Evolutionary conservation across 352 stramenopile species (phyloP).

Genomic region (Phytophthora idaei): DNA sequence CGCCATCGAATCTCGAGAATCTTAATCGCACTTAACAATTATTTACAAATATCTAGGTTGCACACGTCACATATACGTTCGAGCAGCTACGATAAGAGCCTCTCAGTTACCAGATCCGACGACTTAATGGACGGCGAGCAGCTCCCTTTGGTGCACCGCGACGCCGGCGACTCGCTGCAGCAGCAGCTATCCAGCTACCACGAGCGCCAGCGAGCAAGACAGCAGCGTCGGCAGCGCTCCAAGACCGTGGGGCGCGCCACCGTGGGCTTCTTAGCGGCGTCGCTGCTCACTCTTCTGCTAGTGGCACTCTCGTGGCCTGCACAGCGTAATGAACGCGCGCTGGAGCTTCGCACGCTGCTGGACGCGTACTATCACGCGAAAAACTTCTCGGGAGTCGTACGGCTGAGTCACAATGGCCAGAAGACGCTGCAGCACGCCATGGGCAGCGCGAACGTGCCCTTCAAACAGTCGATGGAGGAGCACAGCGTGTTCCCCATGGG

Average conservation of each 20-base stretch:
- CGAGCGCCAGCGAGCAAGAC: conserved; percentile 27
- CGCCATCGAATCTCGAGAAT: neutral
- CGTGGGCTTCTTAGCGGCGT: conserved; percentile 39
- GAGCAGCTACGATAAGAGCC: neutral
- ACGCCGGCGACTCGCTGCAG: conserved; percentile 34
- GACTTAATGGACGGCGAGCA: conserved; percentile 30
- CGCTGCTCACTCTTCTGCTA: conserved; percentile 41
- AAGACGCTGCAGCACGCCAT: conserved; percentile 53
- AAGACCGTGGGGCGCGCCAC: conserved; percentile 43
- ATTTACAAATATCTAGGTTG: conserved; percentile 17
- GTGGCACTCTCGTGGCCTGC: conserved; percentile 45
- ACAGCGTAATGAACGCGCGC: conserved; percentile 32
- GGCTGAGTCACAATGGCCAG: conserved; percentile 54
- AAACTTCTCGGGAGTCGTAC: conserved; percentile 63
- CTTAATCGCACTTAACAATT: neutral
- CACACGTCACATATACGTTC: conserved; percentile 27
- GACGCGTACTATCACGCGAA: conserved; percentile 36
- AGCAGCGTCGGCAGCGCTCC: conserved; percentile 25
- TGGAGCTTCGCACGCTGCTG: conserved; percentile 40
- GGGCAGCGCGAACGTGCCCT: conserved; percentile 55
- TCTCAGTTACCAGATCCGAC: conserved; percentile 9
- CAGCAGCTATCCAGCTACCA: conserved; percentile 44
- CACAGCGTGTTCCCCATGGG: conserved; percentile 65
- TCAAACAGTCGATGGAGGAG: conserved; percentile 46
- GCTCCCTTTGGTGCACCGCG: conserved; percentile 38